These are phyloP conservation scores for Cubamyces lactineus DNA, from an alignment of 768 basidiomycete genomes.

Conservation along the genomic window DNA sequence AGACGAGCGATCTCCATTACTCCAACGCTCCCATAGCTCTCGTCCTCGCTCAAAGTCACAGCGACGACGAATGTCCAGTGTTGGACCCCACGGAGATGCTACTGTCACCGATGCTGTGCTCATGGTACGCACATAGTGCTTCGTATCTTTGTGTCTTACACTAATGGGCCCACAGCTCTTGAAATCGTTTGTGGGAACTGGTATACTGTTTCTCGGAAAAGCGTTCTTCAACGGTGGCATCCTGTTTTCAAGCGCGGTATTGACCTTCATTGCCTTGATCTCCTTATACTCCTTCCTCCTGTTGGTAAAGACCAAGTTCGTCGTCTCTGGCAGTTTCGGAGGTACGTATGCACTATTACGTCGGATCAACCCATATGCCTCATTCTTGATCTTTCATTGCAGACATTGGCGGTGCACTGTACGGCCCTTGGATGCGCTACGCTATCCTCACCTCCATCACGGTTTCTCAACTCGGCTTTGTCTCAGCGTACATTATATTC, in stretches of 20 bases:
- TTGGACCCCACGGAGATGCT: constrained; percentile 79
- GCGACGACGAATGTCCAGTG: constrained; percentile 52
- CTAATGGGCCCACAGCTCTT: constrained; percentile 58
- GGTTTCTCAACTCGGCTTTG: constrained; percentile 89
- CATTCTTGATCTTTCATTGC: not conserved
- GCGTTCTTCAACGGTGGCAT: constrained; percentile 97
- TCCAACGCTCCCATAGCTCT: constrained; percentile 45
- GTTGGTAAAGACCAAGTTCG: constrained; percentile 83
- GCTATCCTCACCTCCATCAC: constrained; percentile 86
- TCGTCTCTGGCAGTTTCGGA: constrained; percentile 91
- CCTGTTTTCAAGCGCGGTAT: constrained; percentile 79
- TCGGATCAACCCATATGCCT: constrained; percentile 4
- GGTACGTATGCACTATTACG: constrained; percentile 49
- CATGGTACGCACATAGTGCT: constrained; percentile 61
- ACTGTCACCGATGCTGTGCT: constrained; percentile 89
- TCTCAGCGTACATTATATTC: constrained; percentile 92
- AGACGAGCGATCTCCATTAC: constrained; percentile 60
- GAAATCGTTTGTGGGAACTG: constrained; percentile 95
- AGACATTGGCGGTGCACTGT: constrained; percentile 94
- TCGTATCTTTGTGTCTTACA: not conserved
- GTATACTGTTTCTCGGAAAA: constrained; percentile 93
- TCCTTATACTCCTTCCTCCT: constrained; percentile 94
- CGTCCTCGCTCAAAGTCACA: constrained; percentile 49
- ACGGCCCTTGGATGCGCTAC: constrained; percentile 93
- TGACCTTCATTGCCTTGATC: constrained; percentile 80